Base-by-base conservation (phyloP, 192 early-diverging fungal genomes). In the Coemansia sp. region DNA sequence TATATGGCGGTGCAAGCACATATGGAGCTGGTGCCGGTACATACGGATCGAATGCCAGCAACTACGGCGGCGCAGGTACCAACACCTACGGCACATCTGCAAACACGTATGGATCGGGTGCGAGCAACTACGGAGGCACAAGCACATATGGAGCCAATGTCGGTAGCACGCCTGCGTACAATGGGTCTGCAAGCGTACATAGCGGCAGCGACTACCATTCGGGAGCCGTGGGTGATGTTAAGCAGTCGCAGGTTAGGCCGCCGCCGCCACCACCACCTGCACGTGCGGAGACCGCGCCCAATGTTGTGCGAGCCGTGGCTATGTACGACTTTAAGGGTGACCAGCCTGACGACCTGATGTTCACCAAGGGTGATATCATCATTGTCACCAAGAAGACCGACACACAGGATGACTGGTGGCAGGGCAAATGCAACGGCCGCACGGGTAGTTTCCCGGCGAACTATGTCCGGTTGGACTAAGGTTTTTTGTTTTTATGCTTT, bases 341-440 rank as follows among this genome's bases (percentile, higher is more conserved):
- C 63, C 84, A 93, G 67, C 71, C 83, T 6, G 93, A 89, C 18
- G 96, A 98, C 70, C 73, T 98, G 63, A 61, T 82, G 17, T 98
- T 98, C 72, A 87, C 83, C 65, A 90, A 89, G 68, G 94, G 92
- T 56, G 95, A 98, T 71, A 71, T 88, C 29, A 96, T 98, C 69
- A 87, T 83, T 4, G 87, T 98, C 12, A 51, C 87, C 31, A 85
- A 89, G 66, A 86, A 87, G 61, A 89, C 91, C 2, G 85, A 86
- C 1, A 83, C 83, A 32, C 83, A 74, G 34, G 89, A 94, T 70
- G 92, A 94, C 68, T 98, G 96, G 96, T 98, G 95, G 96, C 85
- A 87, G 31, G 96, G 95, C 31, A 72, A 52, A 49, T 80, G 86
- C 60, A 81, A 86, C 30, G 92, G 89, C 34, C 66, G 62, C 48